phyloP scores from a whole-genome alignment of 805 yeast genomes.

The Wickerhamiella qilinensis region DNA sequence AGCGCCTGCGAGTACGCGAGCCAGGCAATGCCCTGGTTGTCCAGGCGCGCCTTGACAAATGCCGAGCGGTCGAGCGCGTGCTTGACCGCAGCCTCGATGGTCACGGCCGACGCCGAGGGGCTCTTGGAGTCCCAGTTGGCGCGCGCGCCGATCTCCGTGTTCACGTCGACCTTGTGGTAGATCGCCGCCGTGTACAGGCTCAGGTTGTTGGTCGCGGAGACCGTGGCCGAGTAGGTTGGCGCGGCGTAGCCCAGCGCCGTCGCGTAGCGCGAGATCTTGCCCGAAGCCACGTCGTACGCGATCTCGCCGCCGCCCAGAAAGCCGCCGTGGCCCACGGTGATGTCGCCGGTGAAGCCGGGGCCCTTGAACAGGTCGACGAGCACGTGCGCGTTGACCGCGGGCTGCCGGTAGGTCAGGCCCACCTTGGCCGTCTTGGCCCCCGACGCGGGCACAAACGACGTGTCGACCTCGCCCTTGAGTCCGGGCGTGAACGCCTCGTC shows the following conservation, averaged over 20 bases:
- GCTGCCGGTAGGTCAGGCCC: constrained; percentile 82
- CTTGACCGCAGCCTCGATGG: constrained; percentile 91
- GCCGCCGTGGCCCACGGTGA: constrained; percentile 89
- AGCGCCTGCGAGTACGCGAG: constrained; percentile 86
- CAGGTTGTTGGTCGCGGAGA: constrained; percentile 72
- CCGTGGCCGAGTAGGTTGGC: constrained; percentile 71
- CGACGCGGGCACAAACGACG: constrained; percentile 74
- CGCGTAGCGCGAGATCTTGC: constrained; percentile 85
- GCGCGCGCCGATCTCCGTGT: constrained; percentile 94
- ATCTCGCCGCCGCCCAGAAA: constrained; percentile 94
- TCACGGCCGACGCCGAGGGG: constrained; percentile 60
- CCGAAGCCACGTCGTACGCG: constrained; percentile 88
- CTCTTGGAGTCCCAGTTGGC: constrained; percentile 83
- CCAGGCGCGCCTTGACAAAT: constrained; percentile 90
- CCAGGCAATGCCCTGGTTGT: constrained; percentile 90
- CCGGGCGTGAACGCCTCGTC: constrained; percentile 88
- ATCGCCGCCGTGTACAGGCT: constrained; percentile 57
- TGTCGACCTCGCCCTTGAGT: constrained; percentile 78
- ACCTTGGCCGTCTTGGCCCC: constrained; percentile 69
- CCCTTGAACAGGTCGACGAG: constrained; percentile 92
- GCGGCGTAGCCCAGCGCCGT: constrained; percentile 87
- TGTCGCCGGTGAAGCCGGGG: constrained; percentile 88
- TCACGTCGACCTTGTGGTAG: constrained; percentile 87
- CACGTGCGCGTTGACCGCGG: constrained; percentile 84
- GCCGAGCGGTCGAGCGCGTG: constrained; percentile 77